These are phyloP conservation scores for Fusarium phyllophilum DNA, from an alignment of 2,329 filamentous ascomycete genomes.

Conservation along the genomic window DNA sequence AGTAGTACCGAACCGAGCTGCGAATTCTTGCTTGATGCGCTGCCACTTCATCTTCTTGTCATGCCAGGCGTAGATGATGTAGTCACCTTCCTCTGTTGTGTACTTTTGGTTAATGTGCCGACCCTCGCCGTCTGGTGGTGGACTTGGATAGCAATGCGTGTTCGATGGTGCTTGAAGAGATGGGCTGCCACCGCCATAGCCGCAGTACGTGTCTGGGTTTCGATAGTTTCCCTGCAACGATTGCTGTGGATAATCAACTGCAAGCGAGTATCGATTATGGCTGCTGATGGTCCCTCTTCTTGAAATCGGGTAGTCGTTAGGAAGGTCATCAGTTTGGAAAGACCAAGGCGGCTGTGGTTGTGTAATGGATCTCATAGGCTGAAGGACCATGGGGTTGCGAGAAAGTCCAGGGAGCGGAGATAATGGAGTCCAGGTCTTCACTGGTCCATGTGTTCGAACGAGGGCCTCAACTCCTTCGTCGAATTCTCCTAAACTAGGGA, in stretches of 20 bases:
- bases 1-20: conserved; percentile 50
- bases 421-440: conserved; percentile 42
- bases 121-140: conserved; percentile 51
- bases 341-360: conserved; percentile 29
- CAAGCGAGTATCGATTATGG: conserved; percentile 31
- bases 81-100: conserved; percentile 56
- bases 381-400: conserved; percentile 38
- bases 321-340: conserved; percentile 17
- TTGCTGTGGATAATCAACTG: conserved; percentile 31
- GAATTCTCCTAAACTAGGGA: conserved; percentile 53
- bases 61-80: conserved; percentile 57
- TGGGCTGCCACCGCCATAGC: conserved; percentile 38
- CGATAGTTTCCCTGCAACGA: conserved; percentile 32
- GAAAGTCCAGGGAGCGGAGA: conserved; percentile 44
- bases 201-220: conserved; percentile 36
- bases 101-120: conserved; percentile 58
- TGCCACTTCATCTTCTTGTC: conserved; percentile 57
- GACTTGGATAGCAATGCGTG: conserved; percentile 49
- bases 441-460: conserved; percentile 46
- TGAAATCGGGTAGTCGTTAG: conserved; percentile 8
- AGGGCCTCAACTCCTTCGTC: conserved; percentile 53
- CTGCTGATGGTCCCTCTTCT: conserved; percentile 29
- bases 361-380: conserved; percentile 28
- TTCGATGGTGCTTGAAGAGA: conserved; percentile 35
- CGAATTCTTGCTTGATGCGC: conserved; percentile 53